Base-by-base conservation (phyloP, 1,139 yeast genomes). In the Candida gigantensis region DNA sequence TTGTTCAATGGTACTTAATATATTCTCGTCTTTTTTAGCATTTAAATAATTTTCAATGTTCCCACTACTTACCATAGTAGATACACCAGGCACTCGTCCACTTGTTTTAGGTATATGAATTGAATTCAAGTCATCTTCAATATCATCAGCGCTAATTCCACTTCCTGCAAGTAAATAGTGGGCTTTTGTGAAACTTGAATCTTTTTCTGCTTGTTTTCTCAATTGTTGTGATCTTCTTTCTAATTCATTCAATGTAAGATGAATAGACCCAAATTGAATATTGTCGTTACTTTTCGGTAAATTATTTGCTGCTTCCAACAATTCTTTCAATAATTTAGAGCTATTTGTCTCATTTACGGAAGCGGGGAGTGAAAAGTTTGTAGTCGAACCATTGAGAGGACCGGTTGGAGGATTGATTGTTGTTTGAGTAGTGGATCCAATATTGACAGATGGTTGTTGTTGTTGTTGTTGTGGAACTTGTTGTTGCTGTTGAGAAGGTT, bases 141-240 rank as follows among this genome's bases (percentile, higher is more conserved):
- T 82, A 40, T 88, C 95, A 51, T 88, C 96, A 30, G 95, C 86
- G 40, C 88, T 83, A 37, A 90, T 74, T 0, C 96, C 97, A 53
- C 94, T 84, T 1, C 94, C 86, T 2, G 97, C 96, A 38, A 92
- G 70, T 32, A 90, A 65, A 56, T 90, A 90, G 52, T 89, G 97
- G 0, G 97, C 97, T 51, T 84, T 86, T 2, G 96, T 86, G 54
- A 77, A 84, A 44, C 79, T 77, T 13, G 65, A 49, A 23, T 59
- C 60, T 18, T 52, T 57, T 8, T 62, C 69, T 27, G 69, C 62
- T 23, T 58, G 61, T 43, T 72, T 74, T 41, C 90, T 73, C 49
- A 85, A 64, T 39, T 74, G 75, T 40, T 70, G 71, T 0, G 95
- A 83, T 44, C 85, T 79, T 47, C 82, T 75, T 49, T 81, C 81